Base-by-base conservation (phyloP, 2,329 filamentous ascomycete species). In the Proliferodiscus dingleyae region DNA sequence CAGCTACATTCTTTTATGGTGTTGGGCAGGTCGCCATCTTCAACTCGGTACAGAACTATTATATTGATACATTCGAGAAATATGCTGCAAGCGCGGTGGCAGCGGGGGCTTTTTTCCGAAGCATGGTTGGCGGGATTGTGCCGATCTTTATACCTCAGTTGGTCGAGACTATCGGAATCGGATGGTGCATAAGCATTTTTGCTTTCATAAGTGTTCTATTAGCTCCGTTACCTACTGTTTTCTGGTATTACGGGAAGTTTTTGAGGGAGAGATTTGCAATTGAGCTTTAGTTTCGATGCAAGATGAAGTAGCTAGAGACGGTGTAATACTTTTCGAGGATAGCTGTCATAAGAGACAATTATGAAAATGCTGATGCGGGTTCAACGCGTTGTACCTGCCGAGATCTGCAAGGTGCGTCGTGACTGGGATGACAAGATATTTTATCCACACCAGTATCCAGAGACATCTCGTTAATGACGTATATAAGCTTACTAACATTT, bases 41-140 rank as follows among this genome's bases (percentile, higher is more conserved):
- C 43, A 77, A 76, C 45, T 66, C 66, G 10, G 72, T 72, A 13
- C 73, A 77, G 43, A 78, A 77, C 42, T 76, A 76, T 57, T 75
- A 74, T 55, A 75, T 76, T 37, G 72, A 75, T 53, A 66, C 66
- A 18, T 75, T 74, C 45, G 71, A 74, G 47, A 66, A 67, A 55
- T 74, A 72, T 49, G 72, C 72, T 5, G 72, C 72, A 5, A 68
- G 64, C 28, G 72, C 71, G 0, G 74, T 75, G 41, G 72, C 72
- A 4, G 72, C 71, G 3, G 71, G 71, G 0, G 67, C 71, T 1
- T 65, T 74, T 0, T 74, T 74, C 43, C 58, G 72, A 16, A 67
- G 64, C 37, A 30, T 75, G 1, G 56, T 74, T 13, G 71, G 72
- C 4, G 72, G 71, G 4, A 55, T 74, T 0, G 63, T 74, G 18